phyloP scores from a whole-genome alignment of 75 land plant species.

The Cunninghamia lanceolata region DNA sequence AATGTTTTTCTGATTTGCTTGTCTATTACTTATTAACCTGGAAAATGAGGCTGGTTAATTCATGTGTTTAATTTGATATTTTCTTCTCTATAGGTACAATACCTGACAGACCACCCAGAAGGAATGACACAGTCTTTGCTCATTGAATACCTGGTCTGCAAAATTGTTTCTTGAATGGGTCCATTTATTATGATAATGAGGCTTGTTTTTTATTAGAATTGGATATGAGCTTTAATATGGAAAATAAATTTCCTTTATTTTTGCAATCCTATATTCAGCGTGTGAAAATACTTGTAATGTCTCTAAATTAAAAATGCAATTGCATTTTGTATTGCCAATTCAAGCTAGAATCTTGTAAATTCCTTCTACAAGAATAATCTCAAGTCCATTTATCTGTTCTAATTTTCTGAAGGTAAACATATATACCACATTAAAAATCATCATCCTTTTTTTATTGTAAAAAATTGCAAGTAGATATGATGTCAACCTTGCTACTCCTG shows the following conservation, averaged over 20 bases:
- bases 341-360: too few relatives aligned
- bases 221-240: background rate
- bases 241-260: background rate
- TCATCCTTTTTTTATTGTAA: too few relatives aligned
- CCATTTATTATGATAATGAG: background rate
- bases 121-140: constrained; percentile 12
- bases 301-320: too few relatives aligned
- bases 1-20: background rate
- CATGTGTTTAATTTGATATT: background rate
- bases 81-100: constrained; percentile 1
- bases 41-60: background rate
- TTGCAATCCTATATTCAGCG: too few relatives aligned
- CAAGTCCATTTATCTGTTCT: too few relatives aligned
- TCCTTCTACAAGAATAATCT: too few relatives aligned
- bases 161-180: background rate
- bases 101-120: constrained; percentile 13
- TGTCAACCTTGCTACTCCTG: too few relatives aligned
- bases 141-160: background rate
- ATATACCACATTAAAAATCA: too few relatives aligned
- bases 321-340: too few relatives aligned
- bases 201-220: background rate
- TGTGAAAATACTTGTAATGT: too few relatives aligned
- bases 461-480: too few relatives aligned
- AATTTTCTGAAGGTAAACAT: too few relatives aligned
- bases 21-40: background rate